Base-by-base conservation (phyloP, 352 stramenopile genomes). In the Globisporangium nunn region DNA sequence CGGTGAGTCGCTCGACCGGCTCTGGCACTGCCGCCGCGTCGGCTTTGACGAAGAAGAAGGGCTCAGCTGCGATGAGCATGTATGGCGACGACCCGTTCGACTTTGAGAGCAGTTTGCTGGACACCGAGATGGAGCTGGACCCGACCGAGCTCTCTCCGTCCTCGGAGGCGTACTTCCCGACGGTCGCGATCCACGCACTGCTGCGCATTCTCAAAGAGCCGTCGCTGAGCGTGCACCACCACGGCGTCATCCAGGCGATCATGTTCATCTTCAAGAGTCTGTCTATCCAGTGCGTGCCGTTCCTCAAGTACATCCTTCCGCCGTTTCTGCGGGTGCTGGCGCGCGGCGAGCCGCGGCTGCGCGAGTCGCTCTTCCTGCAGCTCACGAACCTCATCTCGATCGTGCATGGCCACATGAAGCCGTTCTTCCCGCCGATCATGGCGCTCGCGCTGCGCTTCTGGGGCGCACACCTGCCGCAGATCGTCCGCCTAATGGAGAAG, bases 231-330 rank as follows among this genome's bases (percentile, higher is more conserved):
- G 89, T 92, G 30, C 94, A 99, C 59, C 97, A 99, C 66, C 85
- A 96, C 29, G 83, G 96, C 58, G 96, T 98, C 23, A 98, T 98
- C 57, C 97, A 99, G 58, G 95, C 97, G 18, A 93, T 99, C 31
- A 99, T 98, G 83, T 98, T 98, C 55, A 98, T 99, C 57, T 99
- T 99, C 80, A 97, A 98, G 63, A 95, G 86, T 47, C 72, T 99
- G 1, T 96, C 93, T 3, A 77, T 94, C 1, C 87, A 95, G 58
- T 98, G 93, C 60, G 93, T 99, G 43, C 90, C 87, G 6, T 99
- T 99, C 63, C 78, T 99, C 23, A 91, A 95, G 58, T 91, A 96
- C 40, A 98, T 99, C 63, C 79, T 99, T 33, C 97, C 97, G 15
- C 95, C 98, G 33, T 98, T 99, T 45, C 63, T 99, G 47, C 68